Evolutionary conservation across 75 land plant genomes (phyloP).

Genomic region (Pseudotsuga menziesii): DNA sequence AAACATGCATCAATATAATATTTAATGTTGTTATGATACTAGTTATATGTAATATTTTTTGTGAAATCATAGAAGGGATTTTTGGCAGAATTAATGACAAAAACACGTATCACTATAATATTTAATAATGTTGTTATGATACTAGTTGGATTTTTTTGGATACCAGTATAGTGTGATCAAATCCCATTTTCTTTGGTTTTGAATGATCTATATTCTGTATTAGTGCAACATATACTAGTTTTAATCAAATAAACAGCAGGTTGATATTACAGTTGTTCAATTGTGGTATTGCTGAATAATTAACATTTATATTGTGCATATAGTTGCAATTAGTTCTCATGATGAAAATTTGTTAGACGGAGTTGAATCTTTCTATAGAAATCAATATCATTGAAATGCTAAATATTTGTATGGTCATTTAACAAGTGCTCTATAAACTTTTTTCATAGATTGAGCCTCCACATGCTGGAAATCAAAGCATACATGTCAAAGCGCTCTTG

Average conservation of each 20-base stretch:
- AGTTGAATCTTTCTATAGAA: not conserved
- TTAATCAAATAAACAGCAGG: not conserved
- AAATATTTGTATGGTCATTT: too few relatives aligned
- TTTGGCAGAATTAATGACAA: too few relatives aligned
- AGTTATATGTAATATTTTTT: too few relatives aligned
- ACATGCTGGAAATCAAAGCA: too few relatives aligned
- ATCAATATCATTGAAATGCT: not conserved
- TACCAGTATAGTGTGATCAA: not conserved
- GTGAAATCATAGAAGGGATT: too few relatives aligned
- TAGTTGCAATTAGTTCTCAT: too few relatives aligned
- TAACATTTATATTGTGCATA: not conserved
- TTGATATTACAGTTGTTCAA: not conserved
- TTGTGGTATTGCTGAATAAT: not conserved
- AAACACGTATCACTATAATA: too few relatives aligned
- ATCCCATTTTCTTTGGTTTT: not conserved
- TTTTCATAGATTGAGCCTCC: constrained; percentile 42
- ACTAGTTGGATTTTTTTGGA: not conserved
- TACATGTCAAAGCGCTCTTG: too few relatives aligned
- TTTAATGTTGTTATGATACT: not conserved
- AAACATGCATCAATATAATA: not conserved
- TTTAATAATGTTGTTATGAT: too few relatives aligned
- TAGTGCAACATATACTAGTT: not conserved
- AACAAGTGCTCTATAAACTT: not conserved
- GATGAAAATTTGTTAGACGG: not conserved
- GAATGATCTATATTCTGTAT: not conserved